Base-by-base conservation (phyloP, 169 alveolate genomes). In the Eimeria nieschulzi region DNA sequence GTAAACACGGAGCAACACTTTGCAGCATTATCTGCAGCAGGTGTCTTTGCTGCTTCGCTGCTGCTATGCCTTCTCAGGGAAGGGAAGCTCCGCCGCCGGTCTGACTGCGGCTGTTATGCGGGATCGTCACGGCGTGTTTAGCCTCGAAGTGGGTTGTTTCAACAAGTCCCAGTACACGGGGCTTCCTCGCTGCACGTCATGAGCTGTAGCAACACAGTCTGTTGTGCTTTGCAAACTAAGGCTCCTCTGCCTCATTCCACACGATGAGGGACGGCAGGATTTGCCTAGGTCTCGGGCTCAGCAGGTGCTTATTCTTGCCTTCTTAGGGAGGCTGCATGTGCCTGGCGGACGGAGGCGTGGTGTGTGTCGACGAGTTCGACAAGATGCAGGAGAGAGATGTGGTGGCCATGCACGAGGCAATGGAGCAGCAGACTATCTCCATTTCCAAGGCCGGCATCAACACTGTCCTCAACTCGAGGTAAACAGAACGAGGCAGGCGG, bases 321-420 rank as follows among this genome's bases (percentile, higher is more conserved):
- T 21, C 7, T 9, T 79, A 88, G 92, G 94, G 99, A 21, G 99
- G 99, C 23, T 99, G 99, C 25, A 98, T 99, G 99, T 99, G 99
- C 55, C 96, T 99, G 64, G 99, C 99, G 6, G 99, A 98, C 95
- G 94, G 96, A 9, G 96, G 98, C 21, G 99, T 99, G 51, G 99
- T 99, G 7, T 99, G 99, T 93, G 99, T 99, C 53, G 99, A 99
- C 95, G 99, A 99, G 96, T 99, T 99, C 95, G 99, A 99, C 95
- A 99, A 99, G 96, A 99, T 33, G 46, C 96, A 99, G 87, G 97
- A 99, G 56, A 98, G 98, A 92, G 99, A 99, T 93, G 98, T 99
- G 84, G 99, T 99, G 7, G 99, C 99, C 87, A 99, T 99, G 90
- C 99, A 99, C 93, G 99, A 99, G 94, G 99, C 99, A 23, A 99